Conservation (phyloP, 2,329 filamentous ascomycete genomes). For the Cordyceps cicadae region DNA sequence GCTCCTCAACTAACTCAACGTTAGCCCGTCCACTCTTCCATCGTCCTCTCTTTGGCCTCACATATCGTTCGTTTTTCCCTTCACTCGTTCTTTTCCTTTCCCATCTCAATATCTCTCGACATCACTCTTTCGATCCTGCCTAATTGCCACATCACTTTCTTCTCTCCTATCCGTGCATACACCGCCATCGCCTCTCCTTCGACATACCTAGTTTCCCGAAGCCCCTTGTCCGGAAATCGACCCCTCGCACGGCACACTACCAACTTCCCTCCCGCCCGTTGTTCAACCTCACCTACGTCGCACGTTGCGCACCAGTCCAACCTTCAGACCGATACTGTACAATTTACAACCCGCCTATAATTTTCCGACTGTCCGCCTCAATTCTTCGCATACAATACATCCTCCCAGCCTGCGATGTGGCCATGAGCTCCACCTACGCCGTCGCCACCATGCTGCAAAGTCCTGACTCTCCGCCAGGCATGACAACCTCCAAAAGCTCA, state of each 20-base stretch:
- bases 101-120: not conserved
- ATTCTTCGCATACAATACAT: not conserved
- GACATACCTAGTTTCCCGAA: not conserved
- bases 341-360: not conserved
- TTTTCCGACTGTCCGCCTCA: not conserved
- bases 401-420: constrained; percentile 21
- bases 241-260: constrained; percentile 2
- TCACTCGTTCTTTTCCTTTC: not conserved
- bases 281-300: not conserved
- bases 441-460: constrained; percentile 22
- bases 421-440: constrained; percentile 28
- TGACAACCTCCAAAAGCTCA: constrained; percentile 78
- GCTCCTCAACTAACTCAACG: not conserved
- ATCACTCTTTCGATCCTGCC: not conserved
- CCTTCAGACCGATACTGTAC: not conserved
- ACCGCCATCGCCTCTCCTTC: not conserved
- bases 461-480: constrained; percentile 42
- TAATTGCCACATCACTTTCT: not conserved
- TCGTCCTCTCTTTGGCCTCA: not conserved
- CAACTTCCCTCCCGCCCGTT: not conserved
- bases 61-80: not conserved
- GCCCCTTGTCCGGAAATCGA: constrained; percentile 1
- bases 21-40: not conserved
- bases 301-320: not conserved
- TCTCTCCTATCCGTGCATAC: not conserved